Base-by-base conservation (phyloP, 2,329 filamentous ascomycete species). In the Xylariaceae sp. region DNA sequence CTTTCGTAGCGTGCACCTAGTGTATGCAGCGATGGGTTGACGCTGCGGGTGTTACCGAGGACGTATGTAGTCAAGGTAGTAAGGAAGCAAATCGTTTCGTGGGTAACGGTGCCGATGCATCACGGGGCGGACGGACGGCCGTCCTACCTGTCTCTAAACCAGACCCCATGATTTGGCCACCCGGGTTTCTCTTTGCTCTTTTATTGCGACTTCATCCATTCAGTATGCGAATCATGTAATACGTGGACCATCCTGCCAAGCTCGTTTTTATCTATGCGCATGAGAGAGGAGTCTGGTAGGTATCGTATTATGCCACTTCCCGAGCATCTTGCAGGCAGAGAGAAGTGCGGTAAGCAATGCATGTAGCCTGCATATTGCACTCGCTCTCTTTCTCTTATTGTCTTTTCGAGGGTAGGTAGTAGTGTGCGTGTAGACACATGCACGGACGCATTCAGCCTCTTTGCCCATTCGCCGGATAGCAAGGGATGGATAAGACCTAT, bases 241-340 rank as follows among this genome's bases (percentile, higher is more conserved):
- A 13, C 42, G 42, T n/a, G n/a, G 11, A 45, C 42, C n/a, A 34
- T 17, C 23, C 53, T 15, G 35, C 34, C 18, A 39, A 57, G 17
- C 56, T 50, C 7, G 57, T 51, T 35, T 61, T 45, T 45, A n/a
- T 45, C 42, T 52, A 44, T 51, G 44, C 51, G 48, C 53, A 52
- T 39, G 44, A 54, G 60, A 50, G 51, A 56, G 58, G 59, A 56
- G 37, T 10, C 37, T 42, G 13, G 37, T 42, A 62, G 60, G 58
- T 63, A 58, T 67, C 64, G 60, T 66, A 64, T 66, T 64, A 67
- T 69, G 66, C 63, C 62, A 59, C 61, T 61, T 61, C 44, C 66
- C 66, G 66, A 56, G 30, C 60, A 65, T 64, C 59, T 65, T 62
- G 62, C 58, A 64, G 62, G 53, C 60, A 30, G 23, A 30, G 61